phyloP scores from a whole-genome alignment of 352 stramenopile genomes.

The Achlya hypogyna region DNA sequence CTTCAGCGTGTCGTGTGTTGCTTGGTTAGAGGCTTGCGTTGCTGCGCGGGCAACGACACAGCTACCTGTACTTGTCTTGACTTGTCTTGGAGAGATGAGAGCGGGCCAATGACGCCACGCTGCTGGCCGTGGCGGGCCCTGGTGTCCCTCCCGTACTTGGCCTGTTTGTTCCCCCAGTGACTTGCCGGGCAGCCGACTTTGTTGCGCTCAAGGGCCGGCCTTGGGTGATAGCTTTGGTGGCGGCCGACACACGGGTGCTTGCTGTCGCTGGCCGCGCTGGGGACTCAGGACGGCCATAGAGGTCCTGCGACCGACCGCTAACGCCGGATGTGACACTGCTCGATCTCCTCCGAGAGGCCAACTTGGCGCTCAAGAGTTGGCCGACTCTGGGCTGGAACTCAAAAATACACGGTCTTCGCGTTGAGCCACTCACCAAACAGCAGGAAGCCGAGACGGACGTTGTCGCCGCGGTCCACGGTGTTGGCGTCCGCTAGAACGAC shows the following conservation, averaged over 20 bases:
- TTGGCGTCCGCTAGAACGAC: not conserved
- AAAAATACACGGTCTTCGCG: conserved; percentile 29
- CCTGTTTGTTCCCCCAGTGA: not conserved
- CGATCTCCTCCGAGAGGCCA: not conserved
- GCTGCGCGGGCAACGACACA: too few species aligned
- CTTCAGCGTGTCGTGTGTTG: too few species aligned
- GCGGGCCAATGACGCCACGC: too few species aligned
- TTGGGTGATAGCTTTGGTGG: not conserved
- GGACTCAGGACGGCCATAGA: not conserved
- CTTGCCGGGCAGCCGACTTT: not conserved
- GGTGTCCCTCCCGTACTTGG: too few species aligned
- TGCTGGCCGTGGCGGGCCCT: too few species aligned
- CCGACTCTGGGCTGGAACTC: conserved; percentile 33
- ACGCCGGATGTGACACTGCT: not conserved
- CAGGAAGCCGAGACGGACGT: conserved; percentile 27
- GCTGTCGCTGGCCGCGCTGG: not conserved
- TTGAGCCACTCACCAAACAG: conserved; percentile 49
- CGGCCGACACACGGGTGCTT: not conserved
- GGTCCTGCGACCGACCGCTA: not conserved
- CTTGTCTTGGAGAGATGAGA: too few species aligned
- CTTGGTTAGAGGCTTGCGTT: too few species aligned
- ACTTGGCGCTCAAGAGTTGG: conserved; percentile 19
- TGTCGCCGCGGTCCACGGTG: not conserved
- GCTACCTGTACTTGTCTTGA: too few species aligned
- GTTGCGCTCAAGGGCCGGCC: not conserved